Percentiles rank a stretch among this genome's conserved stretches.
These are phyloP conservation scores for Fonsecaea multimorphosa DNA, from an alignment of 2,329 filamentous ascomycete species.

Conservation along the genomic window DNA sequence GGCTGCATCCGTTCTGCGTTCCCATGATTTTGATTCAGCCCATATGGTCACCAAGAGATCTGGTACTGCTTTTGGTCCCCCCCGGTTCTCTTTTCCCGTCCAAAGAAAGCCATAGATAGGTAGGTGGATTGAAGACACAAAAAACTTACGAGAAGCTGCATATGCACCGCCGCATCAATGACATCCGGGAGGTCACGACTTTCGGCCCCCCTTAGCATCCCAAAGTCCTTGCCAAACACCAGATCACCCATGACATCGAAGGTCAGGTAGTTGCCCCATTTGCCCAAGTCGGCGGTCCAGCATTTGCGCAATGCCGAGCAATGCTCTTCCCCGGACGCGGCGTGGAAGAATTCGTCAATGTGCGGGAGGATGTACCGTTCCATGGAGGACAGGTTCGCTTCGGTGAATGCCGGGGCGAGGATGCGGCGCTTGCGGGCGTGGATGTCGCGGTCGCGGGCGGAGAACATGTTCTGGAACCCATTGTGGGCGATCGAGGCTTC, in stretches of 20 bases:
- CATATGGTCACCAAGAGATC: neutral
- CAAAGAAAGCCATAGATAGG: neutral
- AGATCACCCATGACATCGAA: conserved; percentile 53
- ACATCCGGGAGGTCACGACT: conserved; percentile 41
- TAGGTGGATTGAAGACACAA: neutral
- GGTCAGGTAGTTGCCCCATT: conserved; percentile 47
- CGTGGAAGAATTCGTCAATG: conserved; percentile 3
- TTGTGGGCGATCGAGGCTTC: conserved; percentile 15
- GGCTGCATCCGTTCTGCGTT: conserved; percentile 8
- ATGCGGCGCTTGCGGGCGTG: conserved; percentile 41
- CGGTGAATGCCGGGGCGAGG: conserved; percentile 44
- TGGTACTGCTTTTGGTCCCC: neutral
- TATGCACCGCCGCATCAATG: conserved; percentile 15
- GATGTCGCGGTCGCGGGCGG: conserved; percentile 34
- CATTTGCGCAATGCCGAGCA: conserved; percentile 3
- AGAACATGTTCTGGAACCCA: conserved; percentile 38
- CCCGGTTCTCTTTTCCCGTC: neutral
- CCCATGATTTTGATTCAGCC: neutral
- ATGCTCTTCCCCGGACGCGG: conserved; percentile 32
- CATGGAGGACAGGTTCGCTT: conserved; percentile 40
- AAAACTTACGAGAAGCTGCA: conserved; percentile 10
- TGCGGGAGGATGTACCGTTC: conserved; percentile 11
- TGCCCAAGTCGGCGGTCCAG: conserved; percentile 41
- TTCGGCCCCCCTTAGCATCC: conserved; percentile 45
- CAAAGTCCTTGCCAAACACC: conserved; percentile 50